Evolutionary conservation across 371 early-diverging fungal species (phyloP), one percentile per base, ranked within the genome.

Genomic region (Parasitella parasitica): DNA sequence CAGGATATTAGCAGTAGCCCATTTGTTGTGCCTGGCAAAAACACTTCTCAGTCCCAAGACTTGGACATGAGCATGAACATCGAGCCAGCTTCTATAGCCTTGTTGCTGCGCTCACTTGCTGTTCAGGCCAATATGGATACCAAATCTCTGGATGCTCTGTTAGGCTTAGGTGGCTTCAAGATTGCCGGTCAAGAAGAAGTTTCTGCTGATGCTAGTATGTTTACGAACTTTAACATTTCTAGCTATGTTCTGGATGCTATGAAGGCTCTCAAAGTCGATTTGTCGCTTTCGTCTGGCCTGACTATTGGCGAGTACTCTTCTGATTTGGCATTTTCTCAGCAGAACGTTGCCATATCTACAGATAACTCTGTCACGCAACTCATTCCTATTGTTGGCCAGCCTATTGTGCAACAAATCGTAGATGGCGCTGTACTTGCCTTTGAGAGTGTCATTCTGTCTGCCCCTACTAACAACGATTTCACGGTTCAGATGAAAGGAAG

Each of bases 321-420:
- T 30, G 71, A 71, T 0, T 66, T 85, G 36, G 64, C 71, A 4
- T 85, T 83, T 59, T 71, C 79, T 51, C 85, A 86, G 63, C 71
- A 57, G n/a, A 67, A 67, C n/a, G 80, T 87, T 20, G 57, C 73
- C 20, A 72, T 78, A 32, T 18, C 61, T 16, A 77, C 83, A 4
- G 86, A 86, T 51, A 62, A 57, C 27, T 64, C 78, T 26, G 69
- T 86, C 35, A 61, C 77, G 20, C 62, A 67, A 12, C 58, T 85
- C 58, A 81, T 84, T 43, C 84, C 87, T 51, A 63, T 86, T 54
- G 78, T 84, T 30, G 85, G 84, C 38, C 83, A 83, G 27, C 85
- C 83, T 20, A 84, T 85, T 59, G 86, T 83, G 6, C 85, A 86
- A 48, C 63, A 71, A 46, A 74, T 86, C 34, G 82, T 89, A 24